These are phyloP conservation scores for Diaporthe citri DNA, from an alignment of 2,329 filamentous ascomycete species.

Conservation along the genomic window DNA sequence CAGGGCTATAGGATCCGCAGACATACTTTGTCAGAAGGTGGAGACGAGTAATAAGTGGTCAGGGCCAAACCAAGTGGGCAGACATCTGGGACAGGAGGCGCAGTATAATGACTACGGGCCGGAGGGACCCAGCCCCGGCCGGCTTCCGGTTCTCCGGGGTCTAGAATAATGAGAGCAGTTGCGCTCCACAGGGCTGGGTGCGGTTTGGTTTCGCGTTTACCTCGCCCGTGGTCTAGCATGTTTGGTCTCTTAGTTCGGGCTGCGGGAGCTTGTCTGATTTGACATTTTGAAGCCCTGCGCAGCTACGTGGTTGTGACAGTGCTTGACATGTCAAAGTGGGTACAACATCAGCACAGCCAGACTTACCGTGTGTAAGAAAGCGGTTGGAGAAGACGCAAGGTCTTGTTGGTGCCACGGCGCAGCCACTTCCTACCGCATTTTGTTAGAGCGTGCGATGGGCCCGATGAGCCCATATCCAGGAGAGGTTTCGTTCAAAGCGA, in stretches of 20 bases:
- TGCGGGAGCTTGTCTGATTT: slow-evolving; percentile 8
- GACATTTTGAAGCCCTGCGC: background rate
- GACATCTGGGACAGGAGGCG: background rate
- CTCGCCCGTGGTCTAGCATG: background rate
- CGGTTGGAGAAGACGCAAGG: background rate
- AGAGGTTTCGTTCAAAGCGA: background rate
- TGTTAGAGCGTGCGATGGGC: background rate
- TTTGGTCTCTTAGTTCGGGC: background rate
- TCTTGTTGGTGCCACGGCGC: background rate
- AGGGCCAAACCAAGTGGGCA: background rate
- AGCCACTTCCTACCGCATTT: background rate
- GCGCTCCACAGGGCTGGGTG: background rate
- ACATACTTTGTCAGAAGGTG: background rate
- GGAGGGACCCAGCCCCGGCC: background rate
- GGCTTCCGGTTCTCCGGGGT: slow-evolving; percentile 12
- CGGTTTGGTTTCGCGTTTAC: slow-evolving; percentile 5
- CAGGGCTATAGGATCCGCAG: background rate
- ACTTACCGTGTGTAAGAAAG: background rate
- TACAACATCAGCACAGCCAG: background rate
- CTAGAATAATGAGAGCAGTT: background rate
- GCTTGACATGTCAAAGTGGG: background rate
- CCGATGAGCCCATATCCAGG: too few relatives aligned
- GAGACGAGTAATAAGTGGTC: background rate
- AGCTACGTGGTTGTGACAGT: background rate
- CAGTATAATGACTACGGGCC: background rate